Evolutionary conservation across 139 green algal genomes (phyloP).

Genomic region (Diplosphaera chodatii): DNA sequence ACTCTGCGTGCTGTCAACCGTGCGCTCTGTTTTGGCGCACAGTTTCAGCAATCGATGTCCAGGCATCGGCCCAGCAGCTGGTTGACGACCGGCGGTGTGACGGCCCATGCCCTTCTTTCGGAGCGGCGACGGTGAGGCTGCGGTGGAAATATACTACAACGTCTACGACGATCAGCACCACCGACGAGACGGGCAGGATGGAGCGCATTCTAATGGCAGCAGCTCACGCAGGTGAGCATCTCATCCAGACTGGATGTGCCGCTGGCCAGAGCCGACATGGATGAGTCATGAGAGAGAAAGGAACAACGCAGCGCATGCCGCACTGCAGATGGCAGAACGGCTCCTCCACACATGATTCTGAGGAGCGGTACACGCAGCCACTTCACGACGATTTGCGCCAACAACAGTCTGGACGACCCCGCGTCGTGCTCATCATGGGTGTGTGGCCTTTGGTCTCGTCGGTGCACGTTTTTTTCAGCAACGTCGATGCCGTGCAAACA

Average conservation of each 20-base stretch:
- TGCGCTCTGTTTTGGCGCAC: too few species aligned
- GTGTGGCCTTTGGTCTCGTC: too few species aligned
- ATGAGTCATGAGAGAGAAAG: too few species aligned
- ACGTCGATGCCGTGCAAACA: too few species aligned
- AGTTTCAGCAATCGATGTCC: too few species aligned
- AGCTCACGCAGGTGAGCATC: neutral
- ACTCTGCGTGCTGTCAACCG: too few species aligned
- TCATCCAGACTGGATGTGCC: too few species aligned
- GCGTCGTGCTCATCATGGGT: constrained; percentile 25
- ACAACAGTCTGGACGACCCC: neutral
- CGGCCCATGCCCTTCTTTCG: constrained; percentile 6
- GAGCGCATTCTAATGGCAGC: neutral
- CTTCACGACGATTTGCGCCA: neutral
- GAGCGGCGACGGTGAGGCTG: neutral
- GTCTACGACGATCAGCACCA: constrained; percentile 4
- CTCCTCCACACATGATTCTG: neutral
- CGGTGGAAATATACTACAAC: constrained; percentile 19
- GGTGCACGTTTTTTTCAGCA: too few species aligned
- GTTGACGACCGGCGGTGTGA: neutral
- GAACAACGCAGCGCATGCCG: too few species aligned
- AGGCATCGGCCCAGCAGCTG: neutral
- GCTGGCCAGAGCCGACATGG: too few species aligned
- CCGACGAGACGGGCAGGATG: neutral
- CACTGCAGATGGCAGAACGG: neutral
- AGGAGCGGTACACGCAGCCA: neutral